A percentile compares a stretch with the other conserved stretches of the same genome.
phyloP scores from a whole-genome alignment of 129 eudicot species.

The Centella asiatica region DNA sequence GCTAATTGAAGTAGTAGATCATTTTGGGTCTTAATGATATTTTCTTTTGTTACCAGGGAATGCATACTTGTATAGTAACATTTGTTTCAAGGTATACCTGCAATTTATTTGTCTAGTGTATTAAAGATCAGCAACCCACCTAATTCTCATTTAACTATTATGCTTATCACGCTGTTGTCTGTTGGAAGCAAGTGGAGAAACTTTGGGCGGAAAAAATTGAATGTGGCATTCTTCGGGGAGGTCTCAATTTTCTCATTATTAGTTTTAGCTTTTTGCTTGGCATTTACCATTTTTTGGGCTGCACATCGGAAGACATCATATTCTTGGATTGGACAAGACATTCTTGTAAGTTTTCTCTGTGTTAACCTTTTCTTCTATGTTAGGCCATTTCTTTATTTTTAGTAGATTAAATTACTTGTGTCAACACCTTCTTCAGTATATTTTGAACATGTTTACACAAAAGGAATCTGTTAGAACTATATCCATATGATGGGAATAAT shows the following conservation, averaged over 20 bases:
- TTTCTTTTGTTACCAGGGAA: slow-evolving; percentile 52
- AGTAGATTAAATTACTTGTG: not conserved
- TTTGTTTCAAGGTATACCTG: slow-evolving; percentile 52
- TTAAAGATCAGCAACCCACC: not conserved
- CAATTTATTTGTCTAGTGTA: slow-evolving; percentile 6
- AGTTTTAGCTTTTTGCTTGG: slow-evolving; percentile 45
- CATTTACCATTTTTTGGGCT: slow-evolving; percentile 72
- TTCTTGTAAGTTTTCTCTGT: slow-evolving; percentile 57
- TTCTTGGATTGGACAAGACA: slow-evolving; percentile 94
- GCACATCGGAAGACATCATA: slow-evolving; percentile 60
- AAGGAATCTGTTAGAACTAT: not conserved
- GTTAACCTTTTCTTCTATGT: not conserved
- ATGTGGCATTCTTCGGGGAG: slow-evolving; percentile 59
- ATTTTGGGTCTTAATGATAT: not conserved
- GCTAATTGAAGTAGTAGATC: not conserved
- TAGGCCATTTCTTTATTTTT: slow-evolving; percentile 5
- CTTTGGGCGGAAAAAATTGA: slow-evolving; percentile 39
- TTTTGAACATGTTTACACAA: not conserved
- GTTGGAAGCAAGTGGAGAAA: slow-evolving; percentile 55
- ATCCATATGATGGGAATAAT: not conserved
- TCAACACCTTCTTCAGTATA: no score
- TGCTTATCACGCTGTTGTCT: not conserved
- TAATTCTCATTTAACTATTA: slow-evolving; percentile 16
- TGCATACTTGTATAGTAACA: slow-evolving; percentile 65
- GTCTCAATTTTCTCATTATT: slow-evolving; percentile 47